These are phyloP conservation scores for Pestalotiopsis sp. DNA, from an alignment of 2,329 filamentous ascomycete species.

Conservation along the genomic window DNA sequence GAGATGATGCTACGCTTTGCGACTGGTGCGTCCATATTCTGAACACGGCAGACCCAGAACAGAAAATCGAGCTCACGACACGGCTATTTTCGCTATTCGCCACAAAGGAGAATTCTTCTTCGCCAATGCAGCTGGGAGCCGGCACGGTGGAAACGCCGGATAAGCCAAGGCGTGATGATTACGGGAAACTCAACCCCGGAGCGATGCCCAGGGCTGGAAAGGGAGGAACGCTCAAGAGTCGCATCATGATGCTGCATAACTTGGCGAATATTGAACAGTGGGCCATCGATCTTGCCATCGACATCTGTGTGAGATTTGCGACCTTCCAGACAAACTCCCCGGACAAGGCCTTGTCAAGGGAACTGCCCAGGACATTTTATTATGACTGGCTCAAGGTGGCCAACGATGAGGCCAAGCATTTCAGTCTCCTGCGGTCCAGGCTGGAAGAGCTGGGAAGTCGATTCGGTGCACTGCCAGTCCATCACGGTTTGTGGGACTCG, in stretches of 20 bases:
- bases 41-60: conserved; percentile 46
- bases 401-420: conserved; percentile 50
- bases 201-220: conserved; percentile 42
- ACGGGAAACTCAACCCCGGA: conserved; percentile 40
- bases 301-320: conserved; percentile 49
- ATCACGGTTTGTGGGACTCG: conserved; percentile 48
- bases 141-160: conserved; percentile 39
- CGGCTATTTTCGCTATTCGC: conserved; percentile 45
- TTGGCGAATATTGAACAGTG: conserved; percentile 52
- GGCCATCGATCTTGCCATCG: conserved; percentile 50
- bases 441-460: conserved; percentile 47
- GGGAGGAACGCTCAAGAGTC: conserved; percentile 45
- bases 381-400: conserved; percentile 52
- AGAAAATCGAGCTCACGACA: conserved; percentile 48
- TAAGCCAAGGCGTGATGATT: conserved; percentile 42
- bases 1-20: conserved; percentile 44
- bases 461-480: conserved; percentile 47
- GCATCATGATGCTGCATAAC: conserved; percentile 48
- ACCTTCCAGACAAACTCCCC: conserved; percentile 40
- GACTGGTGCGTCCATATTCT: conserved; percentile 50
- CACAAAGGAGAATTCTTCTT: conserved; percentile 37
- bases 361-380: conserved; percentile 46
- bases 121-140: conserved; percentile 44
- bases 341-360: conserved; percentile 21
- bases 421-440: conserved; percentile 45